Conservation (phyloP, 169 alveolate genomes). For the Hepatocystis sp. region DNA sequence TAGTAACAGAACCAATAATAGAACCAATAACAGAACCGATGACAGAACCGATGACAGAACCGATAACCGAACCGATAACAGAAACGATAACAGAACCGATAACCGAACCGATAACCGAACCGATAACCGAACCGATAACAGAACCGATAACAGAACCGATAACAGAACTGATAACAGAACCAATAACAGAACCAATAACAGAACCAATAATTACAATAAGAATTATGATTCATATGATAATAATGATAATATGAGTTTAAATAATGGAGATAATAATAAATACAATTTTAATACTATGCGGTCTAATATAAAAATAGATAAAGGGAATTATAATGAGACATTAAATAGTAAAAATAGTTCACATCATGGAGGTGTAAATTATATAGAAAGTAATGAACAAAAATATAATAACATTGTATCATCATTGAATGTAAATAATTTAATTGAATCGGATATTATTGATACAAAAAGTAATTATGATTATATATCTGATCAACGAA, state of each 20-base stretch:
- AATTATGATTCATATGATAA: too few species aligned
- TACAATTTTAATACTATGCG: constrained; percentile 48
- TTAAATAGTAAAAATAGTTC: constrained; percentile 8
- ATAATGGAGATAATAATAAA: constrained; percentile 6
- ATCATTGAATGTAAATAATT: constrained; percentile 64
- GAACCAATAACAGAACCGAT: too few species aligned
- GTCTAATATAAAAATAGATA: constrained; percentile 65
- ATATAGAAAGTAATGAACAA: constrained; percentile 17
- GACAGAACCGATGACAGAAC: too few species aligned
- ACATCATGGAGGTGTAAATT: constrained; percentile 17
- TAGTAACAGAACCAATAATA: too few species aligned
- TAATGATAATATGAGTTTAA: too few species aligned
- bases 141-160: too few species aligned
- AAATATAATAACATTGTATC: constrained; percentile 18
- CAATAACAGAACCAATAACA: too few species aligned
- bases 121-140: too few species aligned
- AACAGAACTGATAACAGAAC: too few species aligned
- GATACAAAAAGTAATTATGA: constrained; percentile 55
- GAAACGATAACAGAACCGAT: too few species aligned
- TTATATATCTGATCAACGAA: background rate
- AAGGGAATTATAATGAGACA: constrained; percentile 42
- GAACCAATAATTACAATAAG: background rate
- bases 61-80: too few species aligned
- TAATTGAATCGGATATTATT: constrained; percentile 62
- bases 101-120: too few species aligned